Conservation (phyloP, 805 yeast species). For the Grigorovia yakushimaensis region DNA sequence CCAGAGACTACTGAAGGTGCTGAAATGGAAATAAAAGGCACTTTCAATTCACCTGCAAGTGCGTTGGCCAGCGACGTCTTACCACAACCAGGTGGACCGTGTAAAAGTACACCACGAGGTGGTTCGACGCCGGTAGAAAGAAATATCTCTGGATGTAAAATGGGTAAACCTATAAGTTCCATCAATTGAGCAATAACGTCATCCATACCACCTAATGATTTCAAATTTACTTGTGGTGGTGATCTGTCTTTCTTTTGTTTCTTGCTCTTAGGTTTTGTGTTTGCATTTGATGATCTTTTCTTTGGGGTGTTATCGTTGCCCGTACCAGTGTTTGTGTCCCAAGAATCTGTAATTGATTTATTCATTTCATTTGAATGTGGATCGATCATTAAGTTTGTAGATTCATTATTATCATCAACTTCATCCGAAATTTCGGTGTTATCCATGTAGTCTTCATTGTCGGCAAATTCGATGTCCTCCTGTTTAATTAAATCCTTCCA, state of each 20-base stretch:
- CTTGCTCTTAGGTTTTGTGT: conserved; percentile 40
- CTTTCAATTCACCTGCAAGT: conserved; percentile 86
- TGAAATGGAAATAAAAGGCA: conserved; percentile 81
- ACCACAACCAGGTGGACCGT: conserved; percentile 99
- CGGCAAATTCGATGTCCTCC: conserved; percentile 47
- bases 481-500: conserved; percentile 46
- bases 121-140: conserved; percentile 85
- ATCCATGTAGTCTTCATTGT: conserved; percentile 12
- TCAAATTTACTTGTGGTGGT: conserved; percentile 58
- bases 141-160: conserved; percentile 88
- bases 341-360: conserved; percentile 60
- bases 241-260: conserved; percentile 46
- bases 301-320: too few relatives aligned
- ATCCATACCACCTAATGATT: conserved; percentile 84
- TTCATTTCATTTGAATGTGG: conserved; percentile 49
- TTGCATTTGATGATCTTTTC: conserved; percentile 31
- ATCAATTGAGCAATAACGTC: conserved; percentile 73
- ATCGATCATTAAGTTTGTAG: conserved; percentile 5
- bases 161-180: conserved; percentile 88
- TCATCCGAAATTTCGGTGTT: conserved; percentile 22
- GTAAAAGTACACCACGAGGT: conserved; percentile 85
- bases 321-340: conserved; percentile 40
- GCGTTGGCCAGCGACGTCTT: conserved; percentile 95
- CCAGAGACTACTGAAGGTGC: conserved; percentile 97
- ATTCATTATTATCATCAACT: conserved; percentile 33